A percentile compares a stretch with the other conserved stretches of the same genome.
Conservation (phyloP, 2,329 filamentous ascomycete species). For the Fusarium bactridioides region DNA sequence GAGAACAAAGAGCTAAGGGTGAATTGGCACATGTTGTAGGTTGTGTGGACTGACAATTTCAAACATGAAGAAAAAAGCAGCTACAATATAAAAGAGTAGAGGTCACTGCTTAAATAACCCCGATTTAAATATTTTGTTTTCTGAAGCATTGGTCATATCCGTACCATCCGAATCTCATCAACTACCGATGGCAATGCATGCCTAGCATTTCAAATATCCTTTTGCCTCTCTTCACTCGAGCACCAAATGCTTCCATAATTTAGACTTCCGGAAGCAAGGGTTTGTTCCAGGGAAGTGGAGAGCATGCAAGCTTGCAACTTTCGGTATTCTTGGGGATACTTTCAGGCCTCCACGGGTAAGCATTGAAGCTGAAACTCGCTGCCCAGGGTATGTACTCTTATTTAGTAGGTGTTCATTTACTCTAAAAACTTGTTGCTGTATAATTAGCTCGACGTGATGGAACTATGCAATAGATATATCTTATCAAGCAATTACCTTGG, state of each 20-base stretch:
- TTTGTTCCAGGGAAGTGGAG: too few species aligned
- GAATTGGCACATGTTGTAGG: not conserved
- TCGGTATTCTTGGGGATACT: too few species aligned
- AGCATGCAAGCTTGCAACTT: too few species aligned
- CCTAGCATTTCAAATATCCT: not conserved
- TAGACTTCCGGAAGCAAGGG: too few species aligned
- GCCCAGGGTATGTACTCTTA: accelerated
- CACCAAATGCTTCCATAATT: too few species aligned
- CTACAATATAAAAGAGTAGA: not conserved
- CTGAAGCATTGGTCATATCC: not conserved
- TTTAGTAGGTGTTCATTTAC: too few species aligned
- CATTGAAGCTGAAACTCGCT: too few species aligned
- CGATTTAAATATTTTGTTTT: not conserved
- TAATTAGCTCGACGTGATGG: too few species aligned
- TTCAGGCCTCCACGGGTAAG: too few species aligned
- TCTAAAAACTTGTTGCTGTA: accelerated
- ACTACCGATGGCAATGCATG: not conserved
- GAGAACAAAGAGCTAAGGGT: not conserved
- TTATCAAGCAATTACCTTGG: too few species aligned
- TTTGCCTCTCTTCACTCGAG: not conserved
- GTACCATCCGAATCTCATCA: not conserved
- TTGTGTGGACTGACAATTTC: not conserved
- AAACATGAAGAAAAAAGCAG: not conserved
- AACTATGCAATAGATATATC: accelerated
- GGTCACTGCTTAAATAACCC: not conserved